Evolutionary conservation across 2,329 filamentous ascomycete species (phyloP), one percentile per base, ranked within the genome.

Genomic region (Furcasterigmium furcatum): DNA sequence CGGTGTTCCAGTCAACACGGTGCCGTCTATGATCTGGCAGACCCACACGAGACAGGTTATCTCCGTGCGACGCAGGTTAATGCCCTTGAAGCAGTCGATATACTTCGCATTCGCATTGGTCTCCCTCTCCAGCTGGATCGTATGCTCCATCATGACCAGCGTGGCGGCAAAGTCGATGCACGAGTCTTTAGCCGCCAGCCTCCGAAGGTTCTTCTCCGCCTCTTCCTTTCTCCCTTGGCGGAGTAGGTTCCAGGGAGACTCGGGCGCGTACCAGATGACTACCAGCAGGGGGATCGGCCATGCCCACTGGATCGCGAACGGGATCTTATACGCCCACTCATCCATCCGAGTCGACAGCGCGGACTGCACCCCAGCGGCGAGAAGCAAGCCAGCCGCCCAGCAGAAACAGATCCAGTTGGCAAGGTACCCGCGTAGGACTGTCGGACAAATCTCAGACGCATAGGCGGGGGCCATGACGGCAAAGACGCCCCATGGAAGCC

Each of bases 321-420:
- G 68, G 5, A 59, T 64, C 2, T 63, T 57, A 44, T 64, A 69
- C 4, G 58, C 58, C 64, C 63, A 67, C 43, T 72, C 50, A 0
- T 61, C 58, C 1, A 53, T 52, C 13, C 63, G 61, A 2, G 59
- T 39, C 2, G 73, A 40, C 47, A 75, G 62, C 21, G 54, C 68
- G 10, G 67, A 62, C 5, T 73, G 60, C 5, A 76, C 67, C 1
- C 66, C 71, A 1, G 68, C 66, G 1, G 66, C 65, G 16, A 74
- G 62, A 24, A 77, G 59, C 46, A 76, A 72, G 2, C 74, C 74
- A 4, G 76, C 63, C 5, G 70, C 68, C 67, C 72, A 77, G 57
- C 72, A 76, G 38, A 77, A 60, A 49, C 76, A 76, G 48, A 71
- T 65, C 34, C 73, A 74, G 1, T 65, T 70, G 2, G 66, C 74